Evolutionary conservation across 768 basidiomycete species (phyloP), one percentile per base, ranked within the genome.

Genomic region (Xerocomus brunneocitrinus): DNA sequence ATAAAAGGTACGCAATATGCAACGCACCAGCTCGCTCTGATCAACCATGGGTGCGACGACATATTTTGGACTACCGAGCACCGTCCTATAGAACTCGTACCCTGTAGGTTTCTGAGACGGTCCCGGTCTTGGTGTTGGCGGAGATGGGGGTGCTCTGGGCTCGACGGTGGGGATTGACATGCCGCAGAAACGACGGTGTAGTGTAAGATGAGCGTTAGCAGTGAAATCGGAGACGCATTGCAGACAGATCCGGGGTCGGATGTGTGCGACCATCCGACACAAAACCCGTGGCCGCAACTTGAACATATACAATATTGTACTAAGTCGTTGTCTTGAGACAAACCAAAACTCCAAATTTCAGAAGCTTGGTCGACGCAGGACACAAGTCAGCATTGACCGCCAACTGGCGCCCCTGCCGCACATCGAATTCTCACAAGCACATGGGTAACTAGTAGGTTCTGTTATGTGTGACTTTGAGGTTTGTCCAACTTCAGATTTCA

Each of bases 1-100:
- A 32, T 10, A 32, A 25, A 49, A 22, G 39, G 22, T 14, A 35
- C 34, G 14, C 1, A 24, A 25, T 4, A 13, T 35, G 8, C 32
- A 10, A 79, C 88, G 62, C 62, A 97, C 95, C 68, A 98, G 78
- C 70, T 98, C 95, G 64, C 89, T 91, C 74, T 97, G 93, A 69
- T 98, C 97, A 0, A 98, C 97, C 97, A 99, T 99, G 16, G 97
- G 97, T 8, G 92, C 95, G 16, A 98, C 91, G 38, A 98, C 80
- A 64, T 82, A 87, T 70, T 89, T 93, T 8, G 95, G 91, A 62
- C 85, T 86, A 8, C 89, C 87, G 25, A 98, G 76, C 1, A 91
- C 80, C 52, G 84, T 73, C 25, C 74, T 74, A 63, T 93, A 97
- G 61, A 97, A 90, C 4, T 92, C 86, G 62, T 93, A 94, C 3